phyloP scores from a whole-genome alignment of 108 stramenopile genomes.

The Schizochytrium sp. region DNA sequence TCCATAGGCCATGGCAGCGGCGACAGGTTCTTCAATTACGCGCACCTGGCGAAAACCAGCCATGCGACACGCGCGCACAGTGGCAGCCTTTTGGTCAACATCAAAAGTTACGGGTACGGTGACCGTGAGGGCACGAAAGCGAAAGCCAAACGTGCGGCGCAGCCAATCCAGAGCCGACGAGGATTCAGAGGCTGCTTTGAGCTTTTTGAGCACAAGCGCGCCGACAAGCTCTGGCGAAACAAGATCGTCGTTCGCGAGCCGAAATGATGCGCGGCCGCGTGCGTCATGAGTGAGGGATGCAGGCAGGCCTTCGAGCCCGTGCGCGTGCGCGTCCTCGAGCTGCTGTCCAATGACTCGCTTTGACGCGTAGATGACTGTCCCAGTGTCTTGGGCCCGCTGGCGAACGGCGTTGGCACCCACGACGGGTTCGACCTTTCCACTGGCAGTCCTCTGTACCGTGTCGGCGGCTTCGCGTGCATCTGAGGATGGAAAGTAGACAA shows the following conservation, averaged over 20 bases:
- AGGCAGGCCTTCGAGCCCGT: background rate
- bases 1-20: slow-evolving; percentile 17
- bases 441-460: background rate
- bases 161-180: background rate
- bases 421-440: background rate
- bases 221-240: background rate
- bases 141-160: background rate
- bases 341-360: background rate
- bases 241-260: background rate
- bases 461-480: too few species aligned
- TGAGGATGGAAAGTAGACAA: background rate
- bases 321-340: background rate
- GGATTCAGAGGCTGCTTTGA: background rate
- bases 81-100: background rate
- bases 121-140: background rate
- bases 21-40: background rate
- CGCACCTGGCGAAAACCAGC: background rate
- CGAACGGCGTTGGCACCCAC: background rate
- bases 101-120: background rate
- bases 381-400: background rate
- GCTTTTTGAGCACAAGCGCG: background rate
- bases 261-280: background rate
- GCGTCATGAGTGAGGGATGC: background rate
- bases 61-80: background rate
- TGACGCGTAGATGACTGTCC: background rate